Percentiles rank a stretch among this genome's conserved stretches.
These are phyloP conservation scores for Phyllosticta citribraziliensis DNA, from an alignment of 2,329 filamentous ascomycete genomes.

Conservation along the genomic window DNA sequence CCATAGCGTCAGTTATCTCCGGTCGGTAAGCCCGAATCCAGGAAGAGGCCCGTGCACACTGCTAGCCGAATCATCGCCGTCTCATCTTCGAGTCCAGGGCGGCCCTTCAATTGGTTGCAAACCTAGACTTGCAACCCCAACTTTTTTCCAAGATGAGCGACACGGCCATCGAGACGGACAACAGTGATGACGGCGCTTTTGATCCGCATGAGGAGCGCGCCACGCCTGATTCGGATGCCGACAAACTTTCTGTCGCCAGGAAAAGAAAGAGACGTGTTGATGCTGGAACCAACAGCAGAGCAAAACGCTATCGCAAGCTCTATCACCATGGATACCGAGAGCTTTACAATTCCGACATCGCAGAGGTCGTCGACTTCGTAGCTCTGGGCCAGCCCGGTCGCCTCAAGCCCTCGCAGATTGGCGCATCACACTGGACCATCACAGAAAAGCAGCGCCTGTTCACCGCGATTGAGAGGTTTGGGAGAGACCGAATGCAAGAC, in stretches of 20 bases:
- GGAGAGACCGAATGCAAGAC: conserved; percentile 49
- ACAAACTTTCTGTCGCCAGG: not conserved
- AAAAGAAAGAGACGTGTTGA: not conserved
- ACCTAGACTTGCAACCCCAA: too few relatives aligned
- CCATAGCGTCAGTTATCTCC: not conserved
- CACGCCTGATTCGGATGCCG: not conserved
- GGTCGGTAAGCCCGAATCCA: not conserved
- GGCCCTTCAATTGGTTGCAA: not conserved
- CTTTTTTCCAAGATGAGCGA: not conserved
- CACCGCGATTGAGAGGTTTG: conserved; percentile 52
- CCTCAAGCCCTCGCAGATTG: conserved; percentile 34
- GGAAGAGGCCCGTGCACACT: not conserved
- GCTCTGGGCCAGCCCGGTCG: not conserved
- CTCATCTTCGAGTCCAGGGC: not conserved
- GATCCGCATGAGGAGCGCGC: not conserved
- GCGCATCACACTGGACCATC: conserved; percentile 58
- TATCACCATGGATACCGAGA: conserved; percentile 37
- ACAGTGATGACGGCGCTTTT: not conserved
- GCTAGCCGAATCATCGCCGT: not conserved
- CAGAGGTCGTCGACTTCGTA: conserved; percentile 10
- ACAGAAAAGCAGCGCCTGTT: conserved; percentile 66
- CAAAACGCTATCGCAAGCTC: conserved; percentile 24
- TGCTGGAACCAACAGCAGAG: conserved; percentile 12
- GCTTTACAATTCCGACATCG: conserved; percentile 25
- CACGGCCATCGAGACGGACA: not conserved